These are phyloP conservation scores for Rozella allomycis DNA, from an alignment of 371 early-diverging fungal species.

Conservation along the genomic window DNA sequence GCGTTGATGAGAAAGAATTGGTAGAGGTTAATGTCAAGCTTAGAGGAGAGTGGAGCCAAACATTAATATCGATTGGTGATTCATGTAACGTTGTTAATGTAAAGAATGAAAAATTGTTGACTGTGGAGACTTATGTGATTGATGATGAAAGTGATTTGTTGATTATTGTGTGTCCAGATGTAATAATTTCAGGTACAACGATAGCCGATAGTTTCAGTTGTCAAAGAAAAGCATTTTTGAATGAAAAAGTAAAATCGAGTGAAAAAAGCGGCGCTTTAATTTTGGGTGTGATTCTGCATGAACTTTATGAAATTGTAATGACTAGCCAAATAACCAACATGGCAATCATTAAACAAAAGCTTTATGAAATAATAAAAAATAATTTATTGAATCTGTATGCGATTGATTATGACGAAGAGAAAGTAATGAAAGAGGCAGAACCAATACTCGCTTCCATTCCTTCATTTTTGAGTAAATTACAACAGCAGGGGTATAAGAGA, in stretches of 20 bases:
- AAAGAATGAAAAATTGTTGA: too few species aligned
- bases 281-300: constrained; percentile 58
- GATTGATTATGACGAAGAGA: constrained; percentile 31
- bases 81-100: too few species aligned
- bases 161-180: constrained; percentile 56
- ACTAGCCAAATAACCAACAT: constrained; percentile 27
- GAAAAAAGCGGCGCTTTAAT: constrained; percentile 32
- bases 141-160: too few species aligned
- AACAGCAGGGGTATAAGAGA: background rate
- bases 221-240: constrained; percentile 45
- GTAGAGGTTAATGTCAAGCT: too few species aligned
- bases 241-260: constrained; percentile 28
- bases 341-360: constrained; percentile 13
- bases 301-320: constrained; percentile 42
- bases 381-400: constrained; percentile 38
- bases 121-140: too few species aligned
- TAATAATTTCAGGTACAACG: constrained; percentile 45
- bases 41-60: too few species aligned
- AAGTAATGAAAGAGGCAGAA: constrained; percentile 22
- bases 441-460: constrained; percentile 7
- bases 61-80: too few species aligned
- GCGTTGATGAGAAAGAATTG: too few species aligned
- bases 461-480: constrained; percentile 1
- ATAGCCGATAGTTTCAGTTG: constrained; percentile 52
- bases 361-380: constrained; percentile 17